Base-by-base conservation (phyloP, 1,284 basidiomycete genomes). In the Fomitopsis betulina region DNA sequence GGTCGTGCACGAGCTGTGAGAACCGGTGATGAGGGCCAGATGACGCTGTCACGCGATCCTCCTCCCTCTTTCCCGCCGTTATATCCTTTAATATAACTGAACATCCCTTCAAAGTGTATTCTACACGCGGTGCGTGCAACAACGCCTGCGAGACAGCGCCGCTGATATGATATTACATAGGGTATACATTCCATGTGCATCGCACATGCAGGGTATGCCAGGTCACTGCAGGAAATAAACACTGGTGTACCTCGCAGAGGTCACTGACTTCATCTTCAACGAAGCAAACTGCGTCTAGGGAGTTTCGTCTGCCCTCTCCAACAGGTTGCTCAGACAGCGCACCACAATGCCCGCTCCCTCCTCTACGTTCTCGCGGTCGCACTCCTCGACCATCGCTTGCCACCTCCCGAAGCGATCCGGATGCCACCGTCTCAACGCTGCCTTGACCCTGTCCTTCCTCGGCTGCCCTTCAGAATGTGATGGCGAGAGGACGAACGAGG, bases 401-500 rank as follows among this genome's bases (percentile, higher is more conserved):
- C 86, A 62, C 42, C 85, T 73, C 58, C 78, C 73, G 72, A 91
- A 91, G 49, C 87, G 76, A 70, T 91, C 89, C 2, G 89, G 89
- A 68, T 91, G 89, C 88, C 89, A 91, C 55, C 86, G 76, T 35
- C 87, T 78, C 67, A 88, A 77, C 2, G 85, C 87, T 37, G 71
- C 75, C 51, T 82, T 79, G 59, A 90, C 78, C 55, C 87, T 78
- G 53, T 90, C 86, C 68, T 83, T 87, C 61, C 76, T 78, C 42
- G 80, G 75, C 60, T 80, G 76, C 23, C 73, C 73, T 53, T 74
- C 73, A n/a, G 87, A 87, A 70, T 89, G 86, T 32, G 74, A 61
- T 10, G 80, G 76, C 17, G 86, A 86, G 49, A 89, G 71, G 42
- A 91, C 72, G 68, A 91, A 88, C 53, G 69, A 67, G 10, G 74